These are phyloP conservation scores for Thuja plicata DNA, from an alignment of 83 land plant species.

Conservation along the genomic window DNA sequence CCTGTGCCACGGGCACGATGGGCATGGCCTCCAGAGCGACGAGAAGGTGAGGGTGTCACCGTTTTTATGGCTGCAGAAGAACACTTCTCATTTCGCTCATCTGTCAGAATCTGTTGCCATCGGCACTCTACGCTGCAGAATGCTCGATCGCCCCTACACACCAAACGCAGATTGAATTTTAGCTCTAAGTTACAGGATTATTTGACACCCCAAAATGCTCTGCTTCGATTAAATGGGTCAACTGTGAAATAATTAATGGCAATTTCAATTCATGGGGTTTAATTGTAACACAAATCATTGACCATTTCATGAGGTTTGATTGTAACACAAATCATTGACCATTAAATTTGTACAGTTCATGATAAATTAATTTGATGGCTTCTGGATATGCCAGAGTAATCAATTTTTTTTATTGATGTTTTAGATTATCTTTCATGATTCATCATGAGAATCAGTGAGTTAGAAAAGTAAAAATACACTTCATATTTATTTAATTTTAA, in stretches of 20 bases:
- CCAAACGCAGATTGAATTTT: background rate
- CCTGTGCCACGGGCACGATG: background rate
- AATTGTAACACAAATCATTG: background rate
- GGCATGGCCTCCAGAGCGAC: background rate
- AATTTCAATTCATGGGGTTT: background rate
- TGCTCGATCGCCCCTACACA: constrained; percentile 7
- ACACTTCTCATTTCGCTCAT: background rate
- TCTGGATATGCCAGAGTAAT: too few relatives aligned
- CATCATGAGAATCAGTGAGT: too few relatives aligned
- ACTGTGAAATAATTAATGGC: too few relatives aligned
- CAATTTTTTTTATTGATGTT: too few relatives aligned
- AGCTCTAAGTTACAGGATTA: background rate
- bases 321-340: background rate
- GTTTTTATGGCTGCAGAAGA: background rate
- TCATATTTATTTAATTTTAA: too few relatives aligned
- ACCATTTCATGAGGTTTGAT: too few relatives aligned
- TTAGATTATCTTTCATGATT: too few relatives aligned
- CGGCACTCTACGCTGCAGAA: constrained; percentile 16
- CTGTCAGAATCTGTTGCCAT: background rate
- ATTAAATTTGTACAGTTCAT: too few relatives aligned
- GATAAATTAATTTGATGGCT: too few relatives aligned
- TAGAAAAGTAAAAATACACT: too few relatives aligned
- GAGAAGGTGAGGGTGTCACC: background rate
- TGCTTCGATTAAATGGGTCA: too few relatives aligned
- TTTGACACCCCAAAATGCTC: too few relatives aligned